A percentile compares a stretch with the other conserved stretches of the same genome.
Evolutionary conservation across 2,329 filamentous ascomycete genomes (phyloP).

Genomic region (Phialophora macrospora): DNA sequence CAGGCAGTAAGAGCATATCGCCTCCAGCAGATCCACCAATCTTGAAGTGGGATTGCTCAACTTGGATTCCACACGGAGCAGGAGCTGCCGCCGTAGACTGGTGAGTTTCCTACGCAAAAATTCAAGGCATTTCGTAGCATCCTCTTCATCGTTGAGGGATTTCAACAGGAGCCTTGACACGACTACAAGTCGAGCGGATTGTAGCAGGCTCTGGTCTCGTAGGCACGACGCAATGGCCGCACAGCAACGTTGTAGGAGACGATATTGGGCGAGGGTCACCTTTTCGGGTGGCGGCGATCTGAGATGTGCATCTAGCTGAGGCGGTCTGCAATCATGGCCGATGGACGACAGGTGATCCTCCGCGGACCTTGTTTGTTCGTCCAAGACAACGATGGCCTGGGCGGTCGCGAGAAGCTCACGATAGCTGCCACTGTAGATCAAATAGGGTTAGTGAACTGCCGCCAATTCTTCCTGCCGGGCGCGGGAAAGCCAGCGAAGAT

Average conservation of each 20-base stretch:
- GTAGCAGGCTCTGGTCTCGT: slow-evolving; percentile 55
- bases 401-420: slow-evolving; percentile 89
- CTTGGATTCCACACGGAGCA: slow-evolving; percentile 66
- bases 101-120: slow-evolving; percentile 67
- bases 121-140: slow-evolving; percentile 61
- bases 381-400: slow-evolving; percentile 92
- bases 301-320: slow-evolving; percentile 16
- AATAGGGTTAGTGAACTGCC: slow-evolving; percentile 17
- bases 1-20: slow-evolving; percentile 80
- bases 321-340: slow-evolving; percentile 75
- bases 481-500: slow-evolving; percentile 3
- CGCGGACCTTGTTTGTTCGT: slow-evolving; percentile 73
- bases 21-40: slow-evolving; percentile 65
- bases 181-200: slow-evolving; percentile 69
- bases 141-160: slow-evolving; percentile 63
- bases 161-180: slow-evolving; percentile 76
- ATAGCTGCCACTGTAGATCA: slow-evolving; percentile 65
- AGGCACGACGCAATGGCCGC: slow-evolving; percentile 59
- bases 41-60: slow-evolving; percentile 53
- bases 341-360: slow-evolving; percentile 74
- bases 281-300: slow-evolving; percentile 21
- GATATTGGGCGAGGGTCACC: slow-evolving; percentile 55
- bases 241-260: slow-evolving; percentile 62
- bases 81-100: slow-evolving; percentile 65
- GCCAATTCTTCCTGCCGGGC: not conserved